Base-by-base conservation (phyloP, 768 basidiomycete species). In the Cubamyces sp. region DNA sequence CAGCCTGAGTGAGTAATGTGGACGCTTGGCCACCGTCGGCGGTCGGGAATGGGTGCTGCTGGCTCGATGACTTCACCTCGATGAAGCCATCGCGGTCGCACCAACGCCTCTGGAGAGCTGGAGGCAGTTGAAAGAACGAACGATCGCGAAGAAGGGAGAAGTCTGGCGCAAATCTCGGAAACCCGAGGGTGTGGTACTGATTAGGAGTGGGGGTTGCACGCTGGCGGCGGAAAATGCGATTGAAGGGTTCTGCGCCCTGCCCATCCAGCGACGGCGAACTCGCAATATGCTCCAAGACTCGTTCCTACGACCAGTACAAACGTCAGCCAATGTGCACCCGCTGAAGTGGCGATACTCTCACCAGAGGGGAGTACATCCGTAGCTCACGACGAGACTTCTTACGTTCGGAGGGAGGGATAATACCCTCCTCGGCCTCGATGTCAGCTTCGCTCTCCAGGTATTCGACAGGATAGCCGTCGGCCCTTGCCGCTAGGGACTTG, bases 1-100 rank as follows among this genome's bases (percentile, higher is more conserved):
- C 70, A 39, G 60, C 54, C 45, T 71, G 58, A 19, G 49, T 37
- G 16, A 51, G 30, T 16, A 51, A n/a, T 5, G 3, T 16, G 15
- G 28, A 34, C 15, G 28, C 49, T n/a, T 14, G 7, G 16, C n/a
- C 18, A 28, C 19, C 18, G n/a, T 30, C 30, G 25, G 23, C 30
- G n/a, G 26, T 19, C 9, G 28, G 26, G 15, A 37, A 26, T 4
- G 49, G 26, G 30, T 30, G 49, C 49, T 51, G 49, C 28, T 51
- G 5, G 15, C 8, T 19, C 16, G 49, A 51, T 7, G 49, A 15
- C 30, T 51, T 51, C 5, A 51, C 49, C 19, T 51, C 49, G 16
- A 51, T 34, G 49, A 51, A 51, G n/a, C 28, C 49, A 34, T 3
- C 49, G 21, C 49, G 49, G 12, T 51, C 49, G 3, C 26, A 34